phyloP scores from a whole-genome alignment of 306 rosid species.

The Vicia faba region DNA sequence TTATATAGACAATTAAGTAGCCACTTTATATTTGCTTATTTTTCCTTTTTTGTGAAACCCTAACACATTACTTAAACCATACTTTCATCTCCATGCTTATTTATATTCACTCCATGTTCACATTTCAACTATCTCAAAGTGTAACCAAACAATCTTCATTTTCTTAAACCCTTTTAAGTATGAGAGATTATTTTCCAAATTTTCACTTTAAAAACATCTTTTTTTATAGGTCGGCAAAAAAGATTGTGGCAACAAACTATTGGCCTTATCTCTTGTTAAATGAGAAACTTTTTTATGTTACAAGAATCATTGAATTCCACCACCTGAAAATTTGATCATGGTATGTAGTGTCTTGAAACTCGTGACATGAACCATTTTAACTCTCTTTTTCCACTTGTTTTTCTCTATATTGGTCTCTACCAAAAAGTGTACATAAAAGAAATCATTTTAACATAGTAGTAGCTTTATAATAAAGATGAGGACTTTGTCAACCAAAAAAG shows the following conservation, averaged over 20 bases:
- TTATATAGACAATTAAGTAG: not conserved
- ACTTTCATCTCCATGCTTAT: not conserved
- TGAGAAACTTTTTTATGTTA: not conserved
- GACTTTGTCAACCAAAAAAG: slow-evolving; percentile 32
- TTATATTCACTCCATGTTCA: too few species aligned
- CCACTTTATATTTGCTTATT: not conserved
- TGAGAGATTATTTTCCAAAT: not conserved
- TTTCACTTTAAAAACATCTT: not conserved
- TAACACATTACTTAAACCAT: not conserved
- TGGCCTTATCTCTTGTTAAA: slow-evolving; percentile 20
- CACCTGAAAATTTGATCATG: slow-evolving; percentile 31
- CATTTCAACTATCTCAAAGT: too few species aligned
- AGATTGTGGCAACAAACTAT: not conserved
- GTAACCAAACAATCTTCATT: not conserved
- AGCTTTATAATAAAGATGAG: slow-evolving; percentile 23
- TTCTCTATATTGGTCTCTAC: slow-evolving; percentile 36
- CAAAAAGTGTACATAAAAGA: slow-evolving; percentile 23
- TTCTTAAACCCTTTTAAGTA: not conserved
- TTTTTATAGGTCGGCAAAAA: not conserved
- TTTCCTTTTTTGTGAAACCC: not conserved
- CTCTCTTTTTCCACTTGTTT: slow-evolving; percentile 39
- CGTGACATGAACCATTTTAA: slow-evolving; percentile 31
- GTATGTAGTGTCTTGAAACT: slow-evolving; percentile 9
- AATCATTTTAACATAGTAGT: slow-evolving; percentile 21
- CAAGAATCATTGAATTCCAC: slow-evolving; percentile 32